Base-by-base conservation (phyloP, 352 stramenopile genomes). In the Phytopythium oedochilum region DNA sequence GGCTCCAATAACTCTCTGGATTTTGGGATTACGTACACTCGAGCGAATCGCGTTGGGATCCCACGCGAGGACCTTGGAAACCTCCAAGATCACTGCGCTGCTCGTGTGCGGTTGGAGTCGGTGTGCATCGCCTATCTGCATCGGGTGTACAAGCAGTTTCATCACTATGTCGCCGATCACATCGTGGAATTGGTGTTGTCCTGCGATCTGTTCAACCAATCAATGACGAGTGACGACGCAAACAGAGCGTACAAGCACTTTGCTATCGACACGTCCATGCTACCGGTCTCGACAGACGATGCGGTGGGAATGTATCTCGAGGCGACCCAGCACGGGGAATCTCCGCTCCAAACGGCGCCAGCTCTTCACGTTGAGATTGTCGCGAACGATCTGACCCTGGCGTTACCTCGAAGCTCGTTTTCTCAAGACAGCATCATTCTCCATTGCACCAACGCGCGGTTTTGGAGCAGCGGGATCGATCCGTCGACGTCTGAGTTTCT, bases 81-180 rank as follows among this genome's bases (percentile, higher is more conserved):
- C 18, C 14, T 43, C 20, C 47, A 66, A 40, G 44, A 48, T 14
- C 56, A 54, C 15, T 58, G 68, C 44, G 29, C 70, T 23, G 63
- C 82, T 47, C 75, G 63, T 43, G 66, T 86, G 43, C 82, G 83
- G 5, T 63, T 95, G 23, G 86, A 95, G 52, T 89, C 86, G 2
- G 76, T 94, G 10, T 88, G 81, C 51, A 60, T 90, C n/a, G 67
- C 82, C 39, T 93, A 95, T 44, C 64, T 95, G 26, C 86, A 94
- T 61, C 82, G 86, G 31, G 76, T 95, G 32, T 90, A 88, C 68
- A 95, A 95, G 52, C 86, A 95, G 57, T 88, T 92, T 39, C 67
- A 89, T 17, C 81, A 93, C 53, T 93, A 85, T 51, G 26, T 92
- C 20, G 44, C 66, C 43, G 83, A 94, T 43, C 75, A 92, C 43